phyloP scores from a whole-genome alignment of 345 rosid species.

The Melastoma malabathricum region DNA sequence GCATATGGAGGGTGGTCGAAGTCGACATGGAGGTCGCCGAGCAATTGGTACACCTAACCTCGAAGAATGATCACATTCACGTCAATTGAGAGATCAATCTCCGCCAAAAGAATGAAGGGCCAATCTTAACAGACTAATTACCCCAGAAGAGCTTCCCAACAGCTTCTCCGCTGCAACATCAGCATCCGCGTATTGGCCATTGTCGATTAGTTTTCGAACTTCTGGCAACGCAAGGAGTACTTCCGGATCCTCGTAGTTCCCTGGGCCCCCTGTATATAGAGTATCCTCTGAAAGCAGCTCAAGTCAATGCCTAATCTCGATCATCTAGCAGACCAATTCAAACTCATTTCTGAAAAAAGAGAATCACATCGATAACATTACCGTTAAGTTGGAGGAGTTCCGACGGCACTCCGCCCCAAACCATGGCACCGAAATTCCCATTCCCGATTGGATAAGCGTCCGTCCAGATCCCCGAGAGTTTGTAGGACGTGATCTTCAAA shows the following conservation, averaged over 20 bases:
- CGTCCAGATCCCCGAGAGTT: slow-evolving; percentile 69
- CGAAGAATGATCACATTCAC: slow-evolving; percentile 4
- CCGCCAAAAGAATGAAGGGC: neutral
- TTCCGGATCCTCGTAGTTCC: slow-evolving; percentile 45
- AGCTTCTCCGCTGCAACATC: slow-evolving; percentile 47
- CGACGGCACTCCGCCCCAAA: slow-evolving; percentile 73
- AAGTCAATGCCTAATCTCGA: too few relatives aligned
- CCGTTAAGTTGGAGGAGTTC: slow-evolving; percentile 76
- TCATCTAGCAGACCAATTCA: neutral
- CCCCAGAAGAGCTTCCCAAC: slow-evolving; percentile 52
- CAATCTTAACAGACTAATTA: slow-evolving; percentile 15
- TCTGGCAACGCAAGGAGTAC: slow-evolving; percentile 46
- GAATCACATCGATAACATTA: slow-evolving; percentile 6
- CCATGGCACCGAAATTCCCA: slow-evolving; percentile 95
- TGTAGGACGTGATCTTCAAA: slow-evolving; percentile 45
- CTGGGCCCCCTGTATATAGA: slow-evolving; percentile 75
- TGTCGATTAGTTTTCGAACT: slow-evolving; percentile 62
- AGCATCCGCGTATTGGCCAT: slow-evolving; percentile 54
- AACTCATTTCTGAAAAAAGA: neutral
- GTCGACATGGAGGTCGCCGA: slow-evolving; percentile 70
- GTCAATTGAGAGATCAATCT: neutral
- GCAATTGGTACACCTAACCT: slow-evolving; percentile 61
- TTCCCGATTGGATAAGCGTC: slow-evolving; percentile 83
- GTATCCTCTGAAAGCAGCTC: slow-evolving; percentile 48
- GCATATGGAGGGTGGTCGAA: slow-evolving; percentile 57